Evolutionary conservation across 2,329 filamentous ascomycete species (phyloP).

Genomic region (Phoma sp.): DNA sequence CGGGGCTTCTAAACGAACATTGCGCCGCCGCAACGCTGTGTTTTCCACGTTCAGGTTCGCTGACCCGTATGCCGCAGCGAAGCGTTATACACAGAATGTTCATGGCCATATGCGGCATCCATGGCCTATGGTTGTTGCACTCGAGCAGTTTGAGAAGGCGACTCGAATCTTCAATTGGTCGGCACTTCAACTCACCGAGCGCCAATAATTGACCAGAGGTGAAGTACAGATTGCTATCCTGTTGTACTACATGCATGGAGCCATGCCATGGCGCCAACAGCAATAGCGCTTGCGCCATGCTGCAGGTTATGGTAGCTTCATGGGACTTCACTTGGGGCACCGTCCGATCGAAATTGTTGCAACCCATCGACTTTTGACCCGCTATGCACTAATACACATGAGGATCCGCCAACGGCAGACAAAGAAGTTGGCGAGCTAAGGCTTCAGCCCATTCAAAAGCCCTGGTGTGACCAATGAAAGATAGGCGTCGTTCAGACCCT

Average conservation of each 20-base stretch:
- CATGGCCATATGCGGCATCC: too few relatives aligned
- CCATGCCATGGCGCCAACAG: slow-evolving; percentile 14
- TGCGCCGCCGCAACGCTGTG: too few relatives aligned
- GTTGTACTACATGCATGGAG: slow-evolving; percentile 10
- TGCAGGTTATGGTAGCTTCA: slow-evolving; percentile 11
- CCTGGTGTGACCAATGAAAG: slow-evolving; percentile 20
- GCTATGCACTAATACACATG: slow-evolving; percentile 18
- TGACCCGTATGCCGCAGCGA: neutral
- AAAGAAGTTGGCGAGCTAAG: slow-evolving; percentile 21
- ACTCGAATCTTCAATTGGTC: neutral
- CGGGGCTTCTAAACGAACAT: slow-evolving; percentile 3
- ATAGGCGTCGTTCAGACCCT: slow-evolving; percentile 12
- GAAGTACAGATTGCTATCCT: slow-evolving; percentile 1
- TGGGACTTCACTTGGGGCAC: slow-evolving; percentile 13
- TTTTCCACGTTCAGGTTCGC: neutral
- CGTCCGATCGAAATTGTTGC: slow-evolving; percentile 19
- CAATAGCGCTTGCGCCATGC: slow-evolving; percentile 24
- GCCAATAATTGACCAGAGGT: neutral
- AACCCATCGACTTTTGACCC: slow-evolving; percentile 15
- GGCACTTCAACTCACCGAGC: neutral
- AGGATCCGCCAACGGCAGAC: slow-evolving; percentile 24
- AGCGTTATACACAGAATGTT: too few relatives aligned
- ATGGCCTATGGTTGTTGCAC: too few relatives aligned
- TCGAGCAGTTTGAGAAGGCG: too few relatives aligned
- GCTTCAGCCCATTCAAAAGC: slow-evolving; percentile 15